Conservation (phyloP, 108 stramenopile genomes). For the Nitzschia putrida region DNA sequence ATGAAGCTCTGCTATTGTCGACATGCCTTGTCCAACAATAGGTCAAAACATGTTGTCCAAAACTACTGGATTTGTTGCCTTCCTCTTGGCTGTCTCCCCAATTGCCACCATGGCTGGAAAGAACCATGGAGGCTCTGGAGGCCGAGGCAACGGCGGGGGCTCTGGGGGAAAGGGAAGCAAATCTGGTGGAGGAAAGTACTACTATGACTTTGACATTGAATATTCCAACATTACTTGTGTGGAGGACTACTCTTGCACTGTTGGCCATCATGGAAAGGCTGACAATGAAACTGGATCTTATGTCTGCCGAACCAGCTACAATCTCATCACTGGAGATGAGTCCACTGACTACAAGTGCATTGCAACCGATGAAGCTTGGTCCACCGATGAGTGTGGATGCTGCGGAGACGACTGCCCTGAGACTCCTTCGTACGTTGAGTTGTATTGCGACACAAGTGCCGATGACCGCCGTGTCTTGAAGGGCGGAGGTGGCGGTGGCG, state of each 20-base stretch:
- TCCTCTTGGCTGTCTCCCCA: no score
- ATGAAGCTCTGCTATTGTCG: no score
- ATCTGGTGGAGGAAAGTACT: no score
- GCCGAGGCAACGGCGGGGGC: no score
- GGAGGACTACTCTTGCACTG: not conserved
- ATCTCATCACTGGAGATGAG: conserved; percentile 5
- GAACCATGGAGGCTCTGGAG: no score
- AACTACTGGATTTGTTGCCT: no score
- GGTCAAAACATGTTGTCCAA: no score
- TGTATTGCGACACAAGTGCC: not conserved
- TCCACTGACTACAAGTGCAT: not conserved
- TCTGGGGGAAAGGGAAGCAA: no score
- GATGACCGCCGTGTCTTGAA: not conserved
- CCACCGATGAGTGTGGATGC: conserved; percentile 15
- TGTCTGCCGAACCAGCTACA: conserved; percentile 5
- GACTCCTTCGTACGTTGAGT: not conserved
- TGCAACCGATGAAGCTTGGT: not conserved
- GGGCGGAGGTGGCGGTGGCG: conserved; percentile 1
- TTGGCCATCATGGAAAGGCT: not conserved
- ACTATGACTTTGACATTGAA: conserved; percentile 1
- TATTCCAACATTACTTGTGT: not conserved
- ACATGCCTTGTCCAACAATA: no score
- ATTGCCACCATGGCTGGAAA: no score
- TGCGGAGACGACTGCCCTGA: conserved; percentile 7
- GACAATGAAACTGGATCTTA: conserved; percentile 1